Conservation (phyloP, 2,329 filamentous ascomycete species). For the Talaromyces sp. region DNA sequence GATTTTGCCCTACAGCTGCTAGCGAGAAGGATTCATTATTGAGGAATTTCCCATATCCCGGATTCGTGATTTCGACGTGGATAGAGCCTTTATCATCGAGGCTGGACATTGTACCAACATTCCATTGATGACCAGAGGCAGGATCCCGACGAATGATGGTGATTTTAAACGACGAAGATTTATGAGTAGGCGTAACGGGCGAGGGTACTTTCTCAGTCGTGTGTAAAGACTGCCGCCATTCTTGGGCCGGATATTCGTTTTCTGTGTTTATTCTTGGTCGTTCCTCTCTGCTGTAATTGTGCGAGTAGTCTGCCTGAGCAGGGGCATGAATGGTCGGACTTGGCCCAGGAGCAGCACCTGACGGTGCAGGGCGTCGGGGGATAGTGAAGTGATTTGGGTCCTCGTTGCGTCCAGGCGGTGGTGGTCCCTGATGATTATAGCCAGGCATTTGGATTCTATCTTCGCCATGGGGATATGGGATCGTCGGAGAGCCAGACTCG, state of each 20-base stretch:
- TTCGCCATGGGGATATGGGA: not conserved
- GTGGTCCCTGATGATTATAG: not conserved
- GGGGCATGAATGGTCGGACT: not conserved
- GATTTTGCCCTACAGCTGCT: conserved; percentile 23
- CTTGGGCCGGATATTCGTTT: not conserved
- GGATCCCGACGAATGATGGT: conserved; percentile 72
- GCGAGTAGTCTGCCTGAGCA: not conserved
- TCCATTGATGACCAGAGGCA: conserved; percentile 65
- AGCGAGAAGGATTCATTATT: conserved; percentile 31
- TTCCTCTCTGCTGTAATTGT: not conserved
- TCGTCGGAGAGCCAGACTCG: not conserved
- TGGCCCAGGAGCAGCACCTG: not conserved
- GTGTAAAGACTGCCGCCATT: not conserved
- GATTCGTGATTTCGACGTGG: conserved; percentile 54
- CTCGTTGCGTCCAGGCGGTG: not conserved
- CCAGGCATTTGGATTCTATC: not conserved
- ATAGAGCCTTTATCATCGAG: conserved; percentile 29
- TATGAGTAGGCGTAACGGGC: not conserved
- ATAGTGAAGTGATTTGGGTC: conserved; percentile 1
- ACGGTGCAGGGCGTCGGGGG: conserved; percentile 17
- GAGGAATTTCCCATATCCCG: conserved; percentile 57
- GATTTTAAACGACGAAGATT: conserved; percentile 28
- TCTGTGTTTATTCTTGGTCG: not conserved
- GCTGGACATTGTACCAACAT: conserved; percentile 60
- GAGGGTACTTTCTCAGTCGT: not conserved